These are phyloP conservation scores for Populus hybrid DNA, from an alignment of 441 rosid species.

Conservation along the genomic window DNA sequence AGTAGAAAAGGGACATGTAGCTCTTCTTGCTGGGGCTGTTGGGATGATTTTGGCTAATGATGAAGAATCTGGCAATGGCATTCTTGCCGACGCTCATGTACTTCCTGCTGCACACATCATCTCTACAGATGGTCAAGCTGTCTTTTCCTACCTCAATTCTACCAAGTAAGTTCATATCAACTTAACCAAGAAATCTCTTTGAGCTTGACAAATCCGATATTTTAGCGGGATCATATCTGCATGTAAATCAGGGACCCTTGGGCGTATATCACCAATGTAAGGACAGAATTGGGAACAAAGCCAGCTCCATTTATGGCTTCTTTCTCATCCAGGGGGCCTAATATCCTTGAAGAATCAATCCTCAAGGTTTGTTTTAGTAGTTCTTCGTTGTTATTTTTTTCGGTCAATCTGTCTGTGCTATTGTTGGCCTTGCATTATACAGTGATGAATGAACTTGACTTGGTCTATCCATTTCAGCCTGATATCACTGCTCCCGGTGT, in stretches of 20 bases:
- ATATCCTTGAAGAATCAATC: slow-evolving; percentile 36
- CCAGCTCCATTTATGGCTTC: slow-evolving; percentile 61
- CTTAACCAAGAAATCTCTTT: background rate
- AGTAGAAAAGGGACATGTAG: slow-evolving; percentile 51
- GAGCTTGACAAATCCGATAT: background rate
- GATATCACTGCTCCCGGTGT: slow-evolving; percentile 71
- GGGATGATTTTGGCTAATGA: slow-evolving; percentile 61
- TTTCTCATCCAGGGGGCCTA: slow-evolving; percentile 64
- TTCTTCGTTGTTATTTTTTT: too few relatives aligned
- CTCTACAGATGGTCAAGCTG: slow-evolving; percentile 31
- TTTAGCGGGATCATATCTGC: background rate
- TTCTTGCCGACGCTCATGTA: slow-evolving; percentile 50
- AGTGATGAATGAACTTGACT: slow-evolving; percentile 22
- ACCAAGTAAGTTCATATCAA: slow-evolving; percentile 27
- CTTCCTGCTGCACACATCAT: slow-evolving; percentile 53
- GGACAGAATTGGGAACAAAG: slow-evolving; percentile 16
- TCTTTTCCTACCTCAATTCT: slow-evolving; percentile 40
- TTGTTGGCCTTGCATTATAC: background rate
- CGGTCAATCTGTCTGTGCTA: background rate
- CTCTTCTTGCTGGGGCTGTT: slow-evolving; percentile 43
- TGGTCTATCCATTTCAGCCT: slow-evolving; percentile 33
- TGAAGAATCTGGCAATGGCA: slow-evolving; percentile 33
- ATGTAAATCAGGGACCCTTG: slow-evolving; percentile 11
- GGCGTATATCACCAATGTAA: slow-evolving; percentile 33
- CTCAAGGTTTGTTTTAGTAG: slow-evolving; percentile 28